Evolutionary conservation across 306 rosid genomes (phyloP).

Genomic region (Arachis hypogaea): DNA sequence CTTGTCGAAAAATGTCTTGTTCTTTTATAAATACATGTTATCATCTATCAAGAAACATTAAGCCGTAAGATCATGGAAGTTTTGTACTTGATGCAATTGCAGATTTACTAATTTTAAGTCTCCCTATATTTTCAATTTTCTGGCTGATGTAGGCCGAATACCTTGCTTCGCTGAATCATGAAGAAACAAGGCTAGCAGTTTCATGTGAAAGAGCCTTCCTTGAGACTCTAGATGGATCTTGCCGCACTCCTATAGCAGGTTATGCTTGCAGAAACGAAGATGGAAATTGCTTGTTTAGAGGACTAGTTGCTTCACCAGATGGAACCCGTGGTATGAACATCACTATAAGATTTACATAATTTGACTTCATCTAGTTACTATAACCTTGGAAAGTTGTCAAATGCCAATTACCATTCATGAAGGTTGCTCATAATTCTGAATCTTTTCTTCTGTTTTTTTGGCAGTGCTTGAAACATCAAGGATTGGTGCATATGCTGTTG

Average conservation of each 20-base stretch:
- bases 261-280: constrained; percentile 74
- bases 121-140: constrained; percentile 18
- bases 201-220: constrained; percentile 90
- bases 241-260: constrained; percentile 93
- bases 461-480: constrained; percentile 88
- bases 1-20: background rate
- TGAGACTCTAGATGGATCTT: constrained; percentile 77
- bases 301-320: constrained; percentile 87
- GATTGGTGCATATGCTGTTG: constrained; percentile 56
- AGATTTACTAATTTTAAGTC: constrained; percentile 6
- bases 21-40: too few species aligned
- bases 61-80: background rate
- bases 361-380: constrained; percentile 11
- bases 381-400: constrained; percentile 1
- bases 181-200: constrained; percentile 83
- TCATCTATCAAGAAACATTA: background rate
- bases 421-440: background rate
- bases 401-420: constrained; percentile 1
- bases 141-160: constrained; percentile 61
- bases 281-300: constrained; percentile 83
- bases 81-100: constrained; percentile 6
- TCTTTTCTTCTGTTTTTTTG: background rate
- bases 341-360: constrained; percentile 7
- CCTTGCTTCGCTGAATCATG: constrained; percentile 78
- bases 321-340: constrained; percentile 69